These are phyloP conservation scores for Clonostachys sp. DNA, from an alignment of 2,329 filamentous ascomycete genomes.

Conservation along the genomic window DNA sequence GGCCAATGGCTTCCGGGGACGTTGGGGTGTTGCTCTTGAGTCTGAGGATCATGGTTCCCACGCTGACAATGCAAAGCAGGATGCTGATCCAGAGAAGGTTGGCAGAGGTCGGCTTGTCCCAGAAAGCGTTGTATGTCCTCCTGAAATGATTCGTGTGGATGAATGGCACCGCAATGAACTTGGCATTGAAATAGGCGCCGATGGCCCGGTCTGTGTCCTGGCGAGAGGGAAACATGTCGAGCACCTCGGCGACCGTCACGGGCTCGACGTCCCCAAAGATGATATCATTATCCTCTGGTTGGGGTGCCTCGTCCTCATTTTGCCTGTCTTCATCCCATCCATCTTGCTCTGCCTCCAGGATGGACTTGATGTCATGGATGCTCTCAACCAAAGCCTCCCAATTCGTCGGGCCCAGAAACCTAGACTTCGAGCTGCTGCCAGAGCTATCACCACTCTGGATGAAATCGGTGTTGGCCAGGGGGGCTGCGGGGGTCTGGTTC, in stretches of 20 bases:
- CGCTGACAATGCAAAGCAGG: conserved; percentile 40
- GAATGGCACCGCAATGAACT: conserved; percentile 28
- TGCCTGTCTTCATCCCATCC: neutral
- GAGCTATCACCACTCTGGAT: conserved; percentile 1
- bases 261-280: conserved; percentile 18
- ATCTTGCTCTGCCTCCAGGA: conserved; percentile 17
- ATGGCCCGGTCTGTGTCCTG: conserved; percentile 28
- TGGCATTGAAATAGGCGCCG: conserved; percentile 29
- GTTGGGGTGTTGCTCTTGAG: conserved; percentile 12
- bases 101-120: conserved; percentile 29
- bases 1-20: neutral
- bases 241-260: conserved; percentile 21
- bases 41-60: conserved; percentile 25
- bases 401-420: conserved; percentile 31
- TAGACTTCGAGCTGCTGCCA: neutral
- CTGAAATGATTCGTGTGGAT: conserved; percentile 39
- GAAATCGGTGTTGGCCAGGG: neutral
- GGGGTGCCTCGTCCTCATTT: neutral
- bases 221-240: conserved; percentile 25
- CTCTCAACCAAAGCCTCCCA: conserved; percentile 35
- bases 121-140: conserved; percentile 42
- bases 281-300: conserved; percentile 17
- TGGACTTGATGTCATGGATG: conserved; percentile 32
- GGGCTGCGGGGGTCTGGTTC: neutral
- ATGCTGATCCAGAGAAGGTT: conserved; percentile 46